Conservation (phyloP, 345 rosid genomes). For the Melastoma malabathricum region DNA sequence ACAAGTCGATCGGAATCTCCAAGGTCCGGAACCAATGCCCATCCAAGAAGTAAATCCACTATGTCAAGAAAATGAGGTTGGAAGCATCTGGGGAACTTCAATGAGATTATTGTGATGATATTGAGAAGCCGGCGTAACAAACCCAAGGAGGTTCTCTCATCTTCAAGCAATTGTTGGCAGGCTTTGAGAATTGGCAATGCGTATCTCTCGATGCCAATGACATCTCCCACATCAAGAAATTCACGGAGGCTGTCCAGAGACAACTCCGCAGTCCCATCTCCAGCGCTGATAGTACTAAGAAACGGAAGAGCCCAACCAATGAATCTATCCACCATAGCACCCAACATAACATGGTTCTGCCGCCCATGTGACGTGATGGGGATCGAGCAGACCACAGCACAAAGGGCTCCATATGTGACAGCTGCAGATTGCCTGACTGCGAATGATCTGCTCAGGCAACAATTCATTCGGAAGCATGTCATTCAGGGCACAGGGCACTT, state of each 20-base stretch:
- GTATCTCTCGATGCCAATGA: constrained; percentile 64
- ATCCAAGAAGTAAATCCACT: constrained; percentile 87
- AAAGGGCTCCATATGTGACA: constrained; percentile 59
- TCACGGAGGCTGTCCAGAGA: constrained; percentile 67
- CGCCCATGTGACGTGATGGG: constrained; percentile 58
- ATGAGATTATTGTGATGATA: constrained; percentile 54
- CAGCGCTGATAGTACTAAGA: constrained; percentile 52
- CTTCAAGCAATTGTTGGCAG: constrained; percentile 80
- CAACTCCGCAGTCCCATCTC: constrained; percentile 53
- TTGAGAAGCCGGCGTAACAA: constrained; percentile 49
- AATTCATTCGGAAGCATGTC: constrained; percentile 2
- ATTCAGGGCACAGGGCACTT: neutral
- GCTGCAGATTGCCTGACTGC: constrained; percentile 64
- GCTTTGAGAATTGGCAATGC: constrained; percentile 65
- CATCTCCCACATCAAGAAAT: constrained; percentile 67
- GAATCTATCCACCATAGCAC: constrained; percentile 63
- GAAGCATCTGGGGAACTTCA: constrained; percentile 57
- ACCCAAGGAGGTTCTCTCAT: constrained; percentile 80
- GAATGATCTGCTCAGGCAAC: constrained; percentile 36
- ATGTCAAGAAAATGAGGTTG: constrained; percentile 89
- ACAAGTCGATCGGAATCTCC: constrained; percentile 56
- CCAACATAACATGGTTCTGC: constrained; percentile 68
- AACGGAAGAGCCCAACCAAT: constrained; percentile 76
- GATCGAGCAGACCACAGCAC: constrained; percentile 60
- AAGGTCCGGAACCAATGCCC: constrained; percentile 84